phyloP scores from a whole-genome alignment of 2,329 filamentous ascomycete genomes.

The Verruconis gallopava region DNA sequence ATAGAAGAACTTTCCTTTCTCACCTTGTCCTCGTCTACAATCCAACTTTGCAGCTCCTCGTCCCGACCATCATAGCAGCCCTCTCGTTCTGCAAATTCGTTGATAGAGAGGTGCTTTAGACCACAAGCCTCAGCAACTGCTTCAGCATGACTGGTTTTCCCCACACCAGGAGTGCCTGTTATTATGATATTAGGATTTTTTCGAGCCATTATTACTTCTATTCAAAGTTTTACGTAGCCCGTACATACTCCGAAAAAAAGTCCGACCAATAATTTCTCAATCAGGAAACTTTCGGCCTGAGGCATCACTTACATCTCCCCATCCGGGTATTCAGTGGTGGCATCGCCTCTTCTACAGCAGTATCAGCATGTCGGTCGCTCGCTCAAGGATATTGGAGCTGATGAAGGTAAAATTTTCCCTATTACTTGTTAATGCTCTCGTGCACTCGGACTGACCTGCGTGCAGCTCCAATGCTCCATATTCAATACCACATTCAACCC shows the following conservation, averaged over 20 bases:
- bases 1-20: conserved; percentile 1
- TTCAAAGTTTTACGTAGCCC: too few species aligned
- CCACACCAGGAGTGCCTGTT: conserved; percentile 88
- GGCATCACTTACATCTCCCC: not conserved
- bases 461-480: conserved; percentile 14
- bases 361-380: conserved; percentile 37
- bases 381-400: conserved; percentile 48
- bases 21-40: conserved; percentile 95
- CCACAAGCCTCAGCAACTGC: conserved; percentile 62
- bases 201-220: not conserved
- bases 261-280: not conserved
- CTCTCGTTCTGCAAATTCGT: conserved; percentile 80
- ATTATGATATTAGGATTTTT: conserved; percentile 62
- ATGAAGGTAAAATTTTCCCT: conserved; percentile 50
- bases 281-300: not conserved
- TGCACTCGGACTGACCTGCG: not conserved
- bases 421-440: not conserved
- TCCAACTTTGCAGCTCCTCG: conserved; percentile 73
- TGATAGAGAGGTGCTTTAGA: conserved; percentile 74
- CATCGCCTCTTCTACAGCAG: conserved; percentile 2
- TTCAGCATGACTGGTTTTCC: conserved; percentile 89
- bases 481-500: conserved; percentile 91
- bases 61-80: conserved; percentile 81
- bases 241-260: not conserved
- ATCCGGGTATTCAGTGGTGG: not conserved